A percentile compares a stretch with the other conserved stretches of the same genome.
Evolutionary conservation across 352 stramenopile species (phyloP).

Genomic region (Pythium rhizo-oryzae): DNA sequence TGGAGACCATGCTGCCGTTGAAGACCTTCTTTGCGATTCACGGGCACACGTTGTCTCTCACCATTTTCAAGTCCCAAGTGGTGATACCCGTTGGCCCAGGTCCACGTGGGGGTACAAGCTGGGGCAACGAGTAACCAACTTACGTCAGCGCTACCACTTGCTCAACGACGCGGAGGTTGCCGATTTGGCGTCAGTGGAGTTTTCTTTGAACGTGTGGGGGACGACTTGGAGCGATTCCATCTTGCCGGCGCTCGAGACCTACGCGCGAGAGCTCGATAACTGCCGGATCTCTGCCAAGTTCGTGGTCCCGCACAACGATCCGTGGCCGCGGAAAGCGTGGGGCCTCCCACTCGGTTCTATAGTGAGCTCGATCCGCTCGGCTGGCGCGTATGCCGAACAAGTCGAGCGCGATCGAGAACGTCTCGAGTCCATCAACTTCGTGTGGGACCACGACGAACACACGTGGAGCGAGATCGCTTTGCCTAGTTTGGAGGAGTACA

Average conservation of each 20-base stretch:
- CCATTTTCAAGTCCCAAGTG: constrained; percentile 37
- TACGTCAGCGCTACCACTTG: background rate
- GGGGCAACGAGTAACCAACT: constrained; percentile 31
- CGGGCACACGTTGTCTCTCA: constrained; percentile 35
- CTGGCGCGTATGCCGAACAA: constrained; percentile 12
- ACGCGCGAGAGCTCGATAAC: constrained; percentile 4
- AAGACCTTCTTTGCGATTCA: constrained; percentile 34
- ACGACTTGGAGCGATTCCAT: constrained; percentile 23
- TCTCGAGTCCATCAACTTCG: constrained; percentile 24
- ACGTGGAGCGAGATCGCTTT: constrained; percentile 16
- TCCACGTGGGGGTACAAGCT: constrained; percentile 38
- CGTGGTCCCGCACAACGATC: constrained; percentile 9
- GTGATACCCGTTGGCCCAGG: constrained; percentile 30
- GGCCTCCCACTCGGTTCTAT: constrained; percentile 11
- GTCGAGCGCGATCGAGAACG: constrained; percentile 2
- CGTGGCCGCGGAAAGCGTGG: constrained; percentile 25
- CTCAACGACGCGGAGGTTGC: background rate
- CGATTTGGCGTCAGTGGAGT: constrained; percentile 21
- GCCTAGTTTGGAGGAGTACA: background rate
- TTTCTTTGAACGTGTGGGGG: constrained; percentile 13
- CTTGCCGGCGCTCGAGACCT: constrained; percentile 21
- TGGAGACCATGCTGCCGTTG: constrained; percentile 22
- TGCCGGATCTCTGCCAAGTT: constrained; percentile 13
- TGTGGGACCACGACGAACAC: constrained; percentile 19
- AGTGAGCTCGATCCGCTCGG: constrained; percentile 5